Percentiles rank a stretch among this genome's conserved stretches.
phyloP scores from a whole-genome alignment of 305 asterid species.

The Solanum hybrid region DNA sequence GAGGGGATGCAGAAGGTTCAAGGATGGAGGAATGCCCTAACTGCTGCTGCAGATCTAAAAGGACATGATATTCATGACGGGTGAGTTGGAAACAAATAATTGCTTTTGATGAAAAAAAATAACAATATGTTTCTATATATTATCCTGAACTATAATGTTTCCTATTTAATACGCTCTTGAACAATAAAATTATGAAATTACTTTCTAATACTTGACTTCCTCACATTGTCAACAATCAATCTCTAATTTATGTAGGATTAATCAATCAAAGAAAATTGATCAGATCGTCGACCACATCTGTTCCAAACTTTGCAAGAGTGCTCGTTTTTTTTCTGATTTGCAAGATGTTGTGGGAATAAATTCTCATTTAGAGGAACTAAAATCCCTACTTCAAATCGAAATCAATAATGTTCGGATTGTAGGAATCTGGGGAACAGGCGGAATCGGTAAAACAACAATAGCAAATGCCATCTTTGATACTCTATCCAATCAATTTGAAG shows the following conservation, averaged over 20 bases:
- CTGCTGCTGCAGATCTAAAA: not conserved
- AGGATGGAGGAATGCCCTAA: not conserved
- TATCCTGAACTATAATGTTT: no score
- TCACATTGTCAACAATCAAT: not conserved
- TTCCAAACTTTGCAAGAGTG: not conserved
- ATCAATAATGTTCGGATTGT: not conserved
- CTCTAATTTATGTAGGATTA: not conserved
- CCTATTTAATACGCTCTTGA: no score
- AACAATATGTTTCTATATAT: no score
- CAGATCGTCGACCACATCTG: not conserved
- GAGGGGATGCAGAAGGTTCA: not conserved
- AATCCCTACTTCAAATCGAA: not conserved
- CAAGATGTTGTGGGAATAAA: not conserved
- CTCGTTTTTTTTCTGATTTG: not conserved
- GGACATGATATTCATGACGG: not conserved
- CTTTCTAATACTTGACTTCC: not conserved
- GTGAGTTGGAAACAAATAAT: not conserved
- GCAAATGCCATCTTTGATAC: not conserved
- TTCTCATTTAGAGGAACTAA: not conserved
- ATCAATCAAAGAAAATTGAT: not conserved
- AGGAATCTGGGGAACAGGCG: not conserved
- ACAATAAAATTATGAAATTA: no score
- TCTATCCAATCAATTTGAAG: not conserved
- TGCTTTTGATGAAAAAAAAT: no score
- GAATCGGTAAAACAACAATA: not conserved